phyloP scores from a whole-genome alignment of 1,284 basidiomycete genomes.

The Anthracocystis panici-leucophaei region DNA sequence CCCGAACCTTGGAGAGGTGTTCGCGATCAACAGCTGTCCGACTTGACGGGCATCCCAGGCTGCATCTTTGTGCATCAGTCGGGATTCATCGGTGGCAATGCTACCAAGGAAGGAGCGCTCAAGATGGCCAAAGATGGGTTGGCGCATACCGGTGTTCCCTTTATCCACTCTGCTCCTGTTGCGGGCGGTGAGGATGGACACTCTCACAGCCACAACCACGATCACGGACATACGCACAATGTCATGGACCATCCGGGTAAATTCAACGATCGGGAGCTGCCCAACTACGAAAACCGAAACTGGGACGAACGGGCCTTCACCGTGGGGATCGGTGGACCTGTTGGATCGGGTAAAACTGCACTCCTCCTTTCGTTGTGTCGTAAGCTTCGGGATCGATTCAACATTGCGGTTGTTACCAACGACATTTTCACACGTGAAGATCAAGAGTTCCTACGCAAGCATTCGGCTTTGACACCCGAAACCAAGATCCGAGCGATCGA shows the following conservation, averaged over 20 bases:
- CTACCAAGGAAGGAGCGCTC: constrained; percentile 87
- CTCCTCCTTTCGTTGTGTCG: constrained; percentile 92
- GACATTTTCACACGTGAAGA: constrained; percentile 81
- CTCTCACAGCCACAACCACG: constrained; percentile 46
- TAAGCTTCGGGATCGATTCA: constrained; percentile 82
- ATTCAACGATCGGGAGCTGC: constrained; percentile 90
- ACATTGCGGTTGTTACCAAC: constrained; percentile 79
- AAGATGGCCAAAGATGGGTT: constrained; percentile 80
- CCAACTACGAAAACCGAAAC: constrained; percentile 84
- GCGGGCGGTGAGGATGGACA: constrained; percentile 27
- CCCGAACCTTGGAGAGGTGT: constrained; percentile 93
- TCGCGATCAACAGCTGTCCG: constrained; percentile 83
- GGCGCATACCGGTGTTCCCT: constrained; percentile 27
- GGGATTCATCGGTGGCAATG: constrained; percentile 94
- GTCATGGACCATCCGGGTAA: constrained; percentile 76
- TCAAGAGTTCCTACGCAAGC: constrained; percentile 94
- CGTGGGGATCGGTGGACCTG: constrained; percentile 92
- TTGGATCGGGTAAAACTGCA: constrained; percentile 97
- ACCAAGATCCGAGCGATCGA: constrained; percentile 94
- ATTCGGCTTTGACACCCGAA: constrained; percentile 82
- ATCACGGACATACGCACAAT: constrained; percentile 68
- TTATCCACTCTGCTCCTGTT: constrained; percentile 32
- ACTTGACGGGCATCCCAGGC: constrained; percentile 80
- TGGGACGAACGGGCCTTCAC: constrained; percentile 96
- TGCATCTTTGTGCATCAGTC: constrained; percentile 93